Base-by-base conservation (phyloP, 2,329 filamentous ascomycete genomes). In the Xylaria multiplex region DNA sequence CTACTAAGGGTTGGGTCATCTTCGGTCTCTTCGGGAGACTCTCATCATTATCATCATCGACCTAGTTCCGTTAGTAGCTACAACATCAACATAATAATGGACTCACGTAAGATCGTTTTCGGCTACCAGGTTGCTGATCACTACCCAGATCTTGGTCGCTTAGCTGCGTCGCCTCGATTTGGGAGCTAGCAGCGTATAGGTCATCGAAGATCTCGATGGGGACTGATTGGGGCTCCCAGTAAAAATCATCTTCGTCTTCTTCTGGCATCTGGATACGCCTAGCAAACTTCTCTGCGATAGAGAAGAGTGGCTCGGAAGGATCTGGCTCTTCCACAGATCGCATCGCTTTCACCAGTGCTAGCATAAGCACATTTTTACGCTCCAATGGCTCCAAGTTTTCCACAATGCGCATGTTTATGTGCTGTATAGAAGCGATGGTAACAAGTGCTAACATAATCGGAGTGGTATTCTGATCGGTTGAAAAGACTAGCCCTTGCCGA, bases 391-490 rank as follows among this genome's bases (percentile, higher is more conserved):
- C 76, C 57, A 81, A 68, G 4, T 74, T 70, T 1, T 78, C 74
- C 1, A 79, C 77, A 30, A 87, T 76, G 16, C 81, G 78, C 55
- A 84, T 75, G 63, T 83, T 82, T 48, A 88, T 80, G 65, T 89
- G 86, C 73, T 89, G 86, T 43, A 88, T 81, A 1, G 85, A 85
- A 68, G 84, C 81, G 2, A 80, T 82, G 6, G 81, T 83, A 5
- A 84, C 82, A 5, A 88, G 79, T 0, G 79, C 77, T 61, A 89
- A 72, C 1, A 85, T 75, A n/a, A 85, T 71, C 0, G 83, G 84
- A 46, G 76, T 74, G 35, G 67, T 53, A 22, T 70, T 69, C 13
- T 67, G 69, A 19, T 74, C 42, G 14, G 71, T 77, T 55, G 57
- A 74, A 66, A 62, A 76, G 48, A 66, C 74, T 62, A 76, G 71